Evolutionary conservation across 2,329 filamentous ascomycete species (phyloP), one percentile per base, ranked within the genome.

Genomic region (Sclerotinia sclerotiorum): DNA sequence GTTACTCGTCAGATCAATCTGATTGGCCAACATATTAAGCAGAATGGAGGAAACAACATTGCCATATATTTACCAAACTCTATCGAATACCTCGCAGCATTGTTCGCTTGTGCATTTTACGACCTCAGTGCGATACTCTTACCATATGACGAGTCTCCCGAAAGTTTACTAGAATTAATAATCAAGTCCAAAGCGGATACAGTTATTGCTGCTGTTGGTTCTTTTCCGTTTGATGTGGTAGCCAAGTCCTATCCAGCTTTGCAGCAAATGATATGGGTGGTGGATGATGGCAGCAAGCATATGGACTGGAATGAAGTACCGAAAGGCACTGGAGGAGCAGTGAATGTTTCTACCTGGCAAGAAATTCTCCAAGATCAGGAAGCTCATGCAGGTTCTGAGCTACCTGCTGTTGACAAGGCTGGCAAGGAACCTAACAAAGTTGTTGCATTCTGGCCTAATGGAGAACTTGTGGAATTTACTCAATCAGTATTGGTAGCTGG

Each of bases 221-320:
- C 90, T n/a, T 86, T 98, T 69, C 92, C 95, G 29, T 87, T 97
- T 55, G 89, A 93, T 71, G 81, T 85, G 49, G 85, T 97, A 17
- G 85, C 88, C 65, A 87, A 89, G 74, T 84, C 83, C 65, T 93
- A 91, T 75, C 84, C 89, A 6, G 84, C 85, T 49, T 84, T 99
- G 57, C 89, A 88, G 70, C 88, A 93, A 73, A 84, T 97, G 44
- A 86, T 97, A 74, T 98, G 94, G 92, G 94, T 97, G 17, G 93
- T 96, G 6, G 94, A 97, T 75, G 87, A 93, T 76, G 93, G 93
- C 54, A 97, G 89, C 81, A 87, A 88, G 74, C 94, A 98, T 77
- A 90, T 99, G 85, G 94, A 97, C 79, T 99, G 94, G 94, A 94
- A 92, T 74, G 92, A 94, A 77, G 87, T 94, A 2, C 93, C 94